A percentile compares a stretch with the other conserved stretches of the same genome.
Conservation (phyloP, 371 early-diverging fungal genomes). For the Syncephalastrum sp. region DNA sequence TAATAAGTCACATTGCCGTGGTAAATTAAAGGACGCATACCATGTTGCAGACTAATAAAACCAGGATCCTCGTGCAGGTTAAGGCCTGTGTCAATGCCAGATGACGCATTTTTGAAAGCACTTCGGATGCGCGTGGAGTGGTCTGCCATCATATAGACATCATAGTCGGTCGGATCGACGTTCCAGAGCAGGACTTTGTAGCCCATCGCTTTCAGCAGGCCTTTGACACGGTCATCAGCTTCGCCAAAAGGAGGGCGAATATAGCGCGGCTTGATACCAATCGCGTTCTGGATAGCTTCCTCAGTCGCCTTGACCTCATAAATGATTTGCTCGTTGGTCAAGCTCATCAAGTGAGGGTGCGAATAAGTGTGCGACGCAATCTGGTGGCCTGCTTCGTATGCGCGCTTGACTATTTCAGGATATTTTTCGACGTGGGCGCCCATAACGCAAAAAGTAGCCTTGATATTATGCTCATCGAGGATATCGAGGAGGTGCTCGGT, state of each 20-base stretch:
- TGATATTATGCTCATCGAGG: slow-evolving; percentile 43
- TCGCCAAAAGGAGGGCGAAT: slow-evolving; percentile 64
- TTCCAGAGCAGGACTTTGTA: slow-evolving; percentile 58
- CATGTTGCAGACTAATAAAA: slow-evolving; percentile 46
- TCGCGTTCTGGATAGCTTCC: slow-evolving; percentile 39
- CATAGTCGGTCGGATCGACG: slow-evolving; percentile 50
- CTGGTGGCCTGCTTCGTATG: slow-evolving; percentile 52
- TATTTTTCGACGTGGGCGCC: slow-evolving; percentile 45
- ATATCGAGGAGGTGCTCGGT: slow-evolving; percentile 54
- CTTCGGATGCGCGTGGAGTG: slow-evolving; percentile 21
- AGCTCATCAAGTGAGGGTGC: slow-evolving; percentile 46
- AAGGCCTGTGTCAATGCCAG: slow-evolving; percentile 27
- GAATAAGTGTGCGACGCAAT: slow-evolving; percentile 55
- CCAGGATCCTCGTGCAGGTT: slow-evolving; percentile 43
- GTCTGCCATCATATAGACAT: slow-evolving; percentile 27
- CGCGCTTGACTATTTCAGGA: slow-evolving; percentile 36
- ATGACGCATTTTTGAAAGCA: slow-evolving; percentile 22
- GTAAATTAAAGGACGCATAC: slow-evolving; percentile 17
- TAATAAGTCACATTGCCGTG: background rate
- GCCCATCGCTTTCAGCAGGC: slow-evolving; percentile 42
- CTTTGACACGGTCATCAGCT: slow-evolving; percentile 49
- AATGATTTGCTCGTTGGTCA: slow-evolving; percentile 38
- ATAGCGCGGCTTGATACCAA: slow-evolving; percentile 58
- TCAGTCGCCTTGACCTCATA: slow-evolving; percentile 48
- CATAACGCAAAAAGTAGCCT: slow-evolving; percentile 73